phyloP scores from a whole-genome alignment of 176 grass and related monocot species.

The Ensete ventricosum region DNA sequence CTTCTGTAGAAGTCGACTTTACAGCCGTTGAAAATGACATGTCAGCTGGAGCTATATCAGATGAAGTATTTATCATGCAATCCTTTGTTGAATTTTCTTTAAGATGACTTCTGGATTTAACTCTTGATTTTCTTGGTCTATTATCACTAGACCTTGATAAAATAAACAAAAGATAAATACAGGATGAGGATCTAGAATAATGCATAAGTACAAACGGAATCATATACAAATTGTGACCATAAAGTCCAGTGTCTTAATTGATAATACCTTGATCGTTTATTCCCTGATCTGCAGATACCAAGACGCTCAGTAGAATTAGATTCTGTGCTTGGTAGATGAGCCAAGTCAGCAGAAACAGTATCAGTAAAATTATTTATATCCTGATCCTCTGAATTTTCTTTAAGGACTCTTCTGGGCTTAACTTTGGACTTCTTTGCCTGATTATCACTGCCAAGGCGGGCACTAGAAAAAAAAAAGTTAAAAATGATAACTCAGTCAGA shows the following conservation, averaged over 20 bases:
- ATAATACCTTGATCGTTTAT: neutral
- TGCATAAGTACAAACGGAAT: too few relatives aligned
- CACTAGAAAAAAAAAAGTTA: conserved; percentile 6
- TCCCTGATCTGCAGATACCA: neutral
- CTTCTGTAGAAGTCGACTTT: neutral
- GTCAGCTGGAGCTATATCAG: conserved; percentile 12
- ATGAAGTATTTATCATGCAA: conserved; percentile 13
- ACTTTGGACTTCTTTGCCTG: conserved; percentile 15
- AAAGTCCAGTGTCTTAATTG: neutral
- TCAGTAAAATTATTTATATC: conserved; percentile 1
- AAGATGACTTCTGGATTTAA: neutral
- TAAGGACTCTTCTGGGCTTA: conserved; percentile 21
- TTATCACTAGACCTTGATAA: neutral
- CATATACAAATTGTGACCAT: neutral
- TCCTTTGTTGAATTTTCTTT: neutral
- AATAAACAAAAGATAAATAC: neutral
- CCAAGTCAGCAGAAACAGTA: neutral
- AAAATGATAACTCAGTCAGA: neutral
- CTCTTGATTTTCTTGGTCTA: conserved; percentile 5
- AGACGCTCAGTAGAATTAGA: neutral
- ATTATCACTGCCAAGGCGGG: conserved; percentile 9
- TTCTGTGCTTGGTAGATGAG: neutral
- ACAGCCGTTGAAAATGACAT: neutral
- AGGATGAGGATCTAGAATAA: too few relatives aligned
- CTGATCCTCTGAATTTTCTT: conserved; percentile 8